These are phyloP conservation scores for Chlamydomonas schloesseri DNA, from an alignment of 139 green algal genomes.

Conservation along the genomic window DNA sequence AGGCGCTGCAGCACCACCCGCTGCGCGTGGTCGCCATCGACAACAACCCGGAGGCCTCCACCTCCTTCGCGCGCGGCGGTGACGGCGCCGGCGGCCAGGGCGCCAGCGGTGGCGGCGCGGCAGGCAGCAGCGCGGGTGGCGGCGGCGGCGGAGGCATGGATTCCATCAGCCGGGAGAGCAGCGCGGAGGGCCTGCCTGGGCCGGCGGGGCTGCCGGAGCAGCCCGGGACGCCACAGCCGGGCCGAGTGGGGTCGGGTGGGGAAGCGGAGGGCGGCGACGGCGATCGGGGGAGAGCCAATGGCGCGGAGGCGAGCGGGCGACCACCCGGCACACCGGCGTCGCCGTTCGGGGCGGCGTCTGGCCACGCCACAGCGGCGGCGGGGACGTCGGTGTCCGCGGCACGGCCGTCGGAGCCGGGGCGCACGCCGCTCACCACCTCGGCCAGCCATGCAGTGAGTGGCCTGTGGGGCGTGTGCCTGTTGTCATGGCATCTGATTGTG, in stretches of 20 bases:
- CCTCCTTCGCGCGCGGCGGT: not conserved
- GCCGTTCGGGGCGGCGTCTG: not conserved
- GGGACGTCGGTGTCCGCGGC: not conserved
- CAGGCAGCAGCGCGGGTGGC: not conserved
- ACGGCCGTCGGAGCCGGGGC: not conserved
- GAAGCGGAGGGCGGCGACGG: not conserved
- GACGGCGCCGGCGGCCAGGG: not conserved
- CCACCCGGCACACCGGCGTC: not conserved
- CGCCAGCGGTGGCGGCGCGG: not conserved
- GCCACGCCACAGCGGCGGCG: not conserved
- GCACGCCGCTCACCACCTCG: not conserved
- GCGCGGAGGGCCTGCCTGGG: not conserved
- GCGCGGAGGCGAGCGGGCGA: not conserved
- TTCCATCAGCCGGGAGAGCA: constrained; percentile 25
- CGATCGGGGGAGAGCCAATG: not conserved
- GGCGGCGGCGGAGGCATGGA: not conserved
- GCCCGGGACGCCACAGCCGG: not conserved
- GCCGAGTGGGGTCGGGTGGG: not conserved
- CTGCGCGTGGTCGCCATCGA: constrained; percentile 56
- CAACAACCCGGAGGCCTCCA: constrained; percentile 25
- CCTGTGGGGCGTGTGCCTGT: no score
- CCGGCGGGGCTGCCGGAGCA: not conserved
- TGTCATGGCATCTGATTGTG: no score
- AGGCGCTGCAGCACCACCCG: constrained; percentile 33
- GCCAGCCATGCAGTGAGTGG: no score